A percentile compares a stretch with the other conserved stretches of the same genome.
phyloP scores from a whole-genome alignment of 345 rosid genomes.

The Diplotaxis tenuifolia region DNA sequence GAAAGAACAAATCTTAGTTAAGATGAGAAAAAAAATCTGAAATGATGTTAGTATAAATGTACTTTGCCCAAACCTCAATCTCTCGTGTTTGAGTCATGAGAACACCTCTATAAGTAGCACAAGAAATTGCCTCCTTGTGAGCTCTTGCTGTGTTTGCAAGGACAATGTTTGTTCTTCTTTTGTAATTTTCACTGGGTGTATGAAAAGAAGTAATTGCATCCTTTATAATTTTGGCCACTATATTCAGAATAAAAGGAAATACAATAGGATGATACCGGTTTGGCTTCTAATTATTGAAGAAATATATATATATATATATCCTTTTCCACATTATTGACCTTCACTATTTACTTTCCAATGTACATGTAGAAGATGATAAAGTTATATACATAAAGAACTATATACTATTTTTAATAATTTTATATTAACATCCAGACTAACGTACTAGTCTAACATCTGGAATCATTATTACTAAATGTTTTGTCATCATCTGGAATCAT shows the following conservation, averaged over 20 bases:
- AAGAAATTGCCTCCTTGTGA: conserved; percentile 25
- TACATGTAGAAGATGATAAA: neutral
- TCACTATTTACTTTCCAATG: neutral
- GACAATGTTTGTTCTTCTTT: conserved; percentile 9
- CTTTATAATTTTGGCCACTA: neutral
- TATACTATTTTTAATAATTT: neutral
- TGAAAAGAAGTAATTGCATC: conserved; percentile 4
- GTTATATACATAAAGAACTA: neutral
- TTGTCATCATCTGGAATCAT: neutral
- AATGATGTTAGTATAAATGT: neutral
- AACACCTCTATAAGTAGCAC: conserved; percentile 11
- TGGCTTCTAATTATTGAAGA: conserved; percentile 6
- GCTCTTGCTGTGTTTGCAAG: conserved; percentile 17
- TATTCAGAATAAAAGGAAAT: neutral
- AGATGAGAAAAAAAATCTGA: neutral
- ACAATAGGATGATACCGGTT: conserved; percentile 2
- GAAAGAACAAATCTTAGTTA: neutral
- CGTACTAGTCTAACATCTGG: neutral
- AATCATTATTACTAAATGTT: neutral
- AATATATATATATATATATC: neutral
- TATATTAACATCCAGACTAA: neutral
- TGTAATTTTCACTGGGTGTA: neutral
- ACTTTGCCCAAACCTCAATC: neutral
- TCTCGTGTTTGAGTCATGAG: conserved; percentile 4
- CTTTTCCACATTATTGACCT: neutral